Conservation (phyloP, 2,329 filamentous ascomycete genomes). For the Cladosporium sphaerospermum region DNA sequence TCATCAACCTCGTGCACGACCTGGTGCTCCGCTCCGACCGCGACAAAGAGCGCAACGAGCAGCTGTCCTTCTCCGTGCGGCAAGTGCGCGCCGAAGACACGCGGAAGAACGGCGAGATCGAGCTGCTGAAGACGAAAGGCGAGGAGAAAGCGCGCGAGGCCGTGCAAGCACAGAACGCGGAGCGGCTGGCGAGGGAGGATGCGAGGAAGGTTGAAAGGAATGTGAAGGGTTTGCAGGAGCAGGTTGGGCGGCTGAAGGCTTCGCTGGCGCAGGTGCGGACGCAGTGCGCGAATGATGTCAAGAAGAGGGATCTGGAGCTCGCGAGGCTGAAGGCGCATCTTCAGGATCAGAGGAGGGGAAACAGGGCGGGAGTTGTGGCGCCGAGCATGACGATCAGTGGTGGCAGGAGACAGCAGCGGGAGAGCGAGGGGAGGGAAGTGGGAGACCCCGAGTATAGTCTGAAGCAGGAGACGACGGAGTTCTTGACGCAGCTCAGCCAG, state of each 20-base stretch:
- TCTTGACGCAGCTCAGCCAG: slow-evolving; percentile 77
- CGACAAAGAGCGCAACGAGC: slow-evolving; percentile 83
- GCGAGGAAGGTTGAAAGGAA: slow-evolving; percentile 70
- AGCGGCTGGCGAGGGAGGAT: slow-evolving; percentile 74
- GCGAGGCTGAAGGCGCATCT: slow-evolving; percentile 84
- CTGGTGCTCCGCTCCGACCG: slow-evolving; percentile 86
- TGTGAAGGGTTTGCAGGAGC: slow-evolving; percentile 71
- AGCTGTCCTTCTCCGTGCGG: slow-evolving; percentile 70
- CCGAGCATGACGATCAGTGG: slow-evolving; percentile 44
- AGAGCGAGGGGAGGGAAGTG: slow-evolving; percentile 37
- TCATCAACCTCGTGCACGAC: slow-evolving; percentile 93
- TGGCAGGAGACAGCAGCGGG: slow-evolving; percentile 43
- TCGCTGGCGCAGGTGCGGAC: slow-evolving; percentile 76
- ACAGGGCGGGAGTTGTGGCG: slow-evolving; percentile 39
- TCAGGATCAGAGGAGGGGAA: slow-evolving; percentile 53
- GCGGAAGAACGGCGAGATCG: slow-evolving; percentile 60
- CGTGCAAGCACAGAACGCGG: slow-evolving; percentile 66
- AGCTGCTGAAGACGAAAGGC: slow-evolving; percentile 36
- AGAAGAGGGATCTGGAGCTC: slow-evolving; percentile 83
- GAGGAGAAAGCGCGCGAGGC: slow-evolving; percentile 60
- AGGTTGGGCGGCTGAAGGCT: slow-evolving; percentile 70
- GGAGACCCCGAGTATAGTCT: slow-evolving; percentile 61
- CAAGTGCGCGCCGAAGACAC: slow-evolving; percentile 67
- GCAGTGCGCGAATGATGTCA: slow-evolving; percentile 83
- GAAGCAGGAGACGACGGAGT: slow-evolving; percentile 82